Conservation (phyloP, 2,329 filamentous ascomycete genomes). For the Aspergillus fumigatiaffinis region DNA sequence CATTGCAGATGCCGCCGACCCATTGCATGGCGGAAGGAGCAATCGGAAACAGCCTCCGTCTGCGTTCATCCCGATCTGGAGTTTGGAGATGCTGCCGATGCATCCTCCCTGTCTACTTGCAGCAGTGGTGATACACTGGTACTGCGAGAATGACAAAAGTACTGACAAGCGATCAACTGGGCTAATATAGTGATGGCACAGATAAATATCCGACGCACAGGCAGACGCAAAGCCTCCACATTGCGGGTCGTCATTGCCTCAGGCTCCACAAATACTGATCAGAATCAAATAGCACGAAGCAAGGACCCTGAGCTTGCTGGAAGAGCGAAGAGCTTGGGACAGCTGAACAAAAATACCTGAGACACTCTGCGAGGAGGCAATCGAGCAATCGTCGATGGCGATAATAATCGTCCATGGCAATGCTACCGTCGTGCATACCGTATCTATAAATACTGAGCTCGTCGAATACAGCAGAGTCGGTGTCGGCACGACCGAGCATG, state of each 20-base stretch:
- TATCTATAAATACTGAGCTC: background rate
- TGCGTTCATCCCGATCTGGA: background rate
- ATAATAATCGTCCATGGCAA: background rate
- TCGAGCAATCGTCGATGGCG: background rate
- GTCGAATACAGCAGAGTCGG: background rate
- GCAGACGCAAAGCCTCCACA: conserved; percentile 11
- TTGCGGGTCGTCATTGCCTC: conserved; percentile 15
- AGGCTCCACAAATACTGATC: conserved; percentile 9
- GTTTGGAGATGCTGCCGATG: background rate
- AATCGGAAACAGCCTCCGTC: background rate
- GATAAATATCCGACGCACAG: conserved; percentile 19
- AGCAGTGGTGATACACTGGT: background rate
- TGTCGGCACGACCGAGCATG: background rate
- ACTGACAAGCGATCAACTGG: conserved; percentile 7
- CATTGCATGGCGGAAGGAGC: background rate
- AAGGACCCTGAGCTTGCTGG: conserved; percentile 22
- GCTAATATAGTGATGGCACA: conserved; percentile 3
- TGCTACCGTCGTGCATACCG: background rate
- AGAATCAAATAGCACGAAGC: conserved; percentile 28
- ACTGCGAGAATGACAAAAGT: conserved; percentile 9
- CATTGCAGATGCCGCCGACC: background rate
- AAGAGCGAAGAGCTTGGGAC: background rate
- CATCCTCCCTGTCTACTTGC: background rate
- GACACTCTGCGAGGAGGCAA: conserved; percentile 22
- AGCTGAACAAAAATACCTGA: conserved; percentile 11